These are phyloP conservation scores for Pisolithus orientalis DNA, from an alignment of 768 basidiomycete species.

Conservation along the genomic window DNA sequence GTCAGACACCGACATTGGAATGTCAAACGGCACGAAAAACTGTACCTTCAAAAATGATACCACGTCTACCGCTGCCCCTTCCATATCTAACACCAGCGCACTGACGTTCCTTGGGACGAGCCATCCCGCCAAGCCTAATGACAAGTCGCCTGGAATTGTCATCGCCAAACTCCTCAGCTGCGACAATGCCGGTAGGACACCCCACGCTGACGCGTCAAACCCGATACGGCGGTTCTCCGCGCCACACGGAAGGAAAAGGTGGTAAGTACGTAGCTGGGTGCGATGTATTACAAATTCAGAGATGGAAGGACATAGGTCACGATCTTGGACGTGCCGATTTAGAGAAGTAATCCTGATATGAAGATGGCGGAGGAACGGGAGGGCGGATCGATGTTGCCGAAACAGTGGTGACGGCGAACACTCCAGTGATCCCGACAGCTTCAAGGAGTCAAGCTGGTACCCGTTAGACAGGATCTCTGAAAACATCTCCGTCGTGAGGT, in stretches of 20 bases:
- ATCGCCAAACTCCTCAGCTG: slow-evolving; percentile 51
- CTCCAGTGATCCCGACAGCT: slow-evolving; percentile 49
- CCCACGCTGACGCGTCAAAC: slow-evolving; percentile 67
- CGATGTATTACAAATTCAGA: slow-evolving; percentile 60
- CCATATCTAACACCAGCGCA: slow-evolving; percentile 40
- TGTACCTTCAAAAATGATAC: slow-evolving; percentile 37
- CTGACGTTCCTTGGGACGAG: slow-evolving; percentile 51
- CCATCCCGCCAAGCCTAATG: slow-evolving; percentile 61
- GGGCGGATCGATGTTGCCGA: slow-evolving; percentile 32
- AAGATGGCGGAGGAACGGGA: slow-evolving; percentile 65
- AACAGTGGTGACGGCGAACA: slow-evolving; percentile 47
- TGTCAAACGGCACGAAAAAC: not conserved
- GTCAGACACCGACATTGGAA: not conserved
- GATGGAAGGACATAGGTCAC: slow-evolving; percentile 64
- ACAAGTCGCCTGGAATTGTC: slow-evolving; percentile 57
- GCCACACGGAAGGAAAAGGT: slow-evolving; percentile 37
- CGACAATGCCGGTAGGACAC: slow-evolving; percentile 54
- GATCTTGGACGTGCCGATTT: slow-evolving; percentile 41
- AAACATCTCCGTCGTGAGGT: slow-evolving; percentile 46
- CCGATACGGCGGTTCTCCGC: slow-evolving; percentile 47
- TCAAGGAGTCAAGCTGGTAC: slow-evolving; percentile 56
- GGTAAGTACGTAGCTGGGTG: slow-evolving; percentile 44
- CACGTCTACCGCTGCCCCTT: slow-evolving; percentile 34
- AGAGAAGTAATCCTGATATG: slow-evolving; percentile 44
- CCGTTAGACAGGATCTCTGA: slow-evolving; percentile 56